phyloP scores from a whole-genome alignment of 2,329 filamentous ascomycete genomes.

The Endothia cerciana region DNA sequence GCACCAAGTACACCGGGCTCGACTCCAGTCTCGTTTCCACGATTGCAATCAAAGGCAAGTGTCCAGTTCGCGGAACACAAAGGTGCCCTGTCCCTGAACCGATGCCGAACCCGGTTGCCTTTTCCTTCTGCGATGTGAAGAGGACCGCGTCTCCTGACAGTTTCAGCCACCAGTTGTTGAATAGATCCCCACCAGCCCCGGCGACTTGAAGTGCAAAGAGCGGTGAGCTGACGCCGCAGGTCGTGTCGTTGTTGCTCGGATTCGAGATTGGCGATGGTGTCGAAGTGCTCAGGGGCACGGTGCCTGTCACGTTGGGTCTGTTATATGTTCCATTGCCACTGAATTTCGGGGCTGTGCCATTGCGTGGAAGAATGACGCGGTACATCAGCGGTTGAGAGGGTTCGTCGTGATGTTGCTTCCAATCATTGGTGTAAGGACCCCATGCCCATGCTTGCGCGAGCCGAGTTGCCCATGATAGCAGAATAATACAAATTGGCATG shows the following conservation, averaged over 20 bases:
- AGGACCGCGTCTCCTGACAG: conserved; percentile 15
- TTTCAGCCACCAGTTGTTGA: conserved; percentile 22
- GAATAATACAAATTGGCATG: conserved; percentile 10
- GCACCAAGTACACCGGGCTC: conserved; percentile 19
- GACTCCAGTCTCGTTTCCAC: conserved; percentile 21
- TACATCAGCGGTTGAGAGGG: conserved; percentile 15
- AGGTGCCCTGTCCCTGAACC: conserved; percentile 15
- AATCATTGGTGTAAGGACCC: conserved; percentile 16
- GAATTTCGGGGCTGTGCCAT: conserved; percentile 12
- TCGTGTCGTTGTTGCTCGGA: conserved; percentile 10
- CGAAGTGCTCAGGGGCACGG: conserved; percentile 16
- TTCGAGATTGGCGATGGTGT: not conserved
- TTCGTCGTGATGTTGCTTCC: conserved; percentile 10
- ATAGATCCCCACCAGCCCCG: conserved; percentile 12
- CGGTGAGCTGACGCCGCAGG: conserved; percentile 13
- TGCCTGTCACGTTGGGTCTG: conserved; percentile 17
- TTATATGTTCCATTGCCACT: conserved; percentile 18
- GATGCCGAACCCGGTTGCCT: conserved; percentile 21
- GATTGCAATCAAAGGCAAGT: conserved; percentile 17
- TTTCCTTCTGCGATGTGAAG: conserved; percentile 21
- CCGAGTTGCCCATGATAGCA: conserved; percentile 9
- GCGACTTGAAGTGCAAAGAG: conserved; percentile 19
- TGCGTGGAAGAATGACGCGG: conserved; percentile 21
- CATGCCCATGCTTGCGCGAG: conserved; percentile 14
- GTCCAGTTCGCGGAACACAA: conserved; percentile 11